Conservation (phyloP, 2,329 filamentous ascomycete species). For the Rutstroemia sp. region DNA sequence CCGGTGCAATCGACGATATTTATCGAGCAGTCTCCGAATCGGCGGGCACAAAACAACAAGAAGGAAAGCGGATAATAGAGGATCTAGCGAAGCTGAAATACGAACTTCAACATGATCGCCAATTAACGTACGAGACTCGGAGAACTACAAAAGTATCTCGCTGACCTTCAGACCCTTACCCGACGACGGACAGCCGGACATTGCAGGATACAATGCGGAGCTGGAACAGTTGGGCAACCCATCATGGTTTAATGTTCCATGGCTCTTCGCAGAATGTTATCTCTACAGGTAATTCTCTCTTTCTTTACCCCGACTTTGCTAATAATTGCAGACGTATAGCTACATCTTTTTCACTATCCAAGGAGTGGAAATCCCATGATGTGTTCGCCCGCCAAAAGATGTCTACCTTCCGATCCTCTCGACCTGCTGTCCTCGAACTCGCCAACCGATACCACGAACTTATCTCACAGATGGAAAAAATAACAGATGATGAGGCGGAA, state of each 20-base stretch:
- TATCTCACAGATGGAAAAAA: slow-evolving; percentile 52
- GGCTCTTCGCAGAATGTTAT: slow-evolving; percentile 93
- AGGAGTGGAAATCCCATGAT: slow-evolving; percentile 85
- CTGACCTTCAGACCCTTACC: slow-evolving; percentile 47
- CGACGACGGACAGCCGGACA: slow-evolving; percentile 39
- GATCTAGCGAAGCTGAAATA: slow-evolving; percentile 82
- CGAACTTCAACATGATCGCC: slow-evolving; percentile 83
- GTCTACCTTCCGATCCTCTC: slow-evolving; percentile 84
- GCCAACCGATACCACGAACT: slow-evolving; percentile 73
- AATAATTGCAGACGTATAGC: slow-evolving; percentile 58
- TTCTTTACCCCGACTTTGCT: background rate
- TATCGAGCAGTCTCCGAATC: slow-evolving; percentile 60
- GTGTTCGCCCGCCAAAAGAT: slow-evolving; percentile 87
- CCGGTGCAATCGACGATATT: slow-evolving; percentile 89
- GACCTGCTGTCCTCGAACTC: slow-evolving; percentile 76
- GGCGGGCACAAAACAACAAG: slow-evolving; percentile 55
- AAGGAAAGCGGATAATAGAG: slow-evolving; percentile 82
- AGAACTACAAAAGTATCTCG: slow-evolving; percentile 19
- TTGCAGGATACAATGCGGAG: slow-evolving; percentile 79
- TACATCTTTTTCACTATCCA: slow-evolving; percentile 68
- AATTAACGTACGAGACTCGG: slow-evolving; percentile 56
- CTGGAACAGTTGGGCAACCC: slow-evolving; percentile 65
- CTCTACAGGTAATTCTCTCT: slow-evolving; percentile 55
- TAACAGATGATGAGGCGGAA: slow-evolving; percentile 52
- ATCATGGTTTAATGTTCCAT: slow-evolving; percentile 77